These are phyloP conservation scores for Carex scoparia DNA, from an alignment of 176 grass and related monocot genomes.

Conservation along the genomic window DNA sequence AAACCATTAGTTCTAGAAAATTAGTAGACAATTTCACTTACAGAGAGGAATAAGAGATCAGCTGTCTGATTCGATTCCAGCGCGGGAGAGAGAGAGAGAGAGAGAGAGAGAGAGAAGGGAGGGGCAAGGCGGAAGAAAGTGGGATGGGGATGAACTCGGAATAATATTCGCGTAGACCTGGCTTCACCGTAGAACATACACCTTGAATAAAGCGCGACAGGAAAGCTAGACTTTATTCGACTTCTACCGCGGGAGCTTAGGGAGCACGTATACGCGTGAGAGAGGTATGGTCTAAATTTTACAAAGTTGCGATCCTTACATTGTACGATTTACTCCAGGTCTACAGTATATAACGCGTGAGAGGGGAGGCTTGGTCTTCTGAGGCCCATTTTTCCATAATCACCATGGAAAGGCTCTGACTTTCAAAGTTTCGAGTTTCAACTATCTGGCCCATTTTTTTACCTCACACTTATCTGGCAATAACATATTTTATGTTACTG, in stretches of 20 bases:
- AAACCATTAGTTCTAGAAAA: neutral
- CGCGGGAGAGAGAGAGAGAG: neutral
- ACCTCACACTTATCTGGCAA: too few relatives aligned
- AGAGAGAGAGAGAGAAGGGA: neutral
- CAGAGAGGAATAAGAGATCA: slow-evolving; percentile 8
- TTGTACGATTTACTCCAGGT: neutral
- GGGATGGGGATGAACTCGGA: neutral
- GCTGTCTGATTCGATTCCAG: slow-evolving; percentile 9
- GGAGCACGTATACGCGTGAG: neutral
- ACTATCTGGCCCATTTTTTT: too few relatives aligned
- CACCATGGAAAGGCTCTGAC: neutral
- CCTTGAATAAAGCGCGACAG: neutral
- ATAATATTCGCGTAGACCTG: neutral
- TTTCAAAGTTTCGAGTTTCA: neutral
- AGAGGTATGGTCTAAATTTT: neutral
- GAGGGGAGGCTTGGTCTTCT: neutral
- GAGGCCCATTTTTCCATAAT: neutral
- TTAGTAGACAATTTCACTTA: slow-evolving; percentile 17
- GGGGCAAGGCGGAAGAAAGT: slow-evolving; percentile 17
- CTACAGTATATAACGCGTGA: too few relatives aligned
- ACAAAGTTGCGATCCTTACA: neutral
- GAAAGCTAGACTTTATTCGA: neutral
- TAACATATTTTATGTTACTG: too few relatives aligned
- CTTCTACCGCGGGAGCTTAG: neutral
- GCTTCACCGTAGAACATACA: neutral